Evolutionary conservation across 2,329 filamentous ascomycete genomes (phyloP), one percentile per base, ranked within the genome.

Genomic region (Fusarium sp.): DNA sequence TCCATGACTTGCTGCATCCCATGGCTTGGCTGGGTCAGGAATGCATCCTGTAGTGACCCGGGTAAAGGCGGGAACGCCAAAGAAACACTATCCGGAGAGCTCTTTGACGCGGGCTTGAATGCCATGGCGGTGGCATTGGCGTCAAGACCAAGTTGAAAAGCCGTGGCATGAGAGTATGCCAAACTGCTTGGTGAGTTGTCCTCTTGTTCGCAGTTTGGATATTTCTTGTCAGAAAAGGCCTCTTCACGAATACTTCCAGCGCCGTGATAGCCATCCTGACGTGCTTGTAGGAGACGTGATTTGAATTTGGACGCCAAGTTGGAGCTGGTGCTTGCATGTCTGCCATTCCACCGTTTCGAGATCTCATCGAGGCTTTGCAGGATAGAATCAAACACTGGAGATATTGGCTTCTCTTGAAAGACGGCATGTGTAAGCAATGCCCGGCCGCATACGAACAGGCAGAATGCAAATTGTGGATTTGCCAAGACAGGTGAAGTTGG

Each of bases 251-350:
- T 65, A 16, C 72, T 59, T 1, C 33, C 64, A 1, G 69, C 31
- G 1, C 56, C n/a, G 1, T 58, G 20, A 8, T n/a, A 22, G 2
- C 66, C 71, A 14, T 45, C 54, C 1, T 35, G 47, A 1, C 57
- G 63, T 16, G 71, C 66, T 20, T 65, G 54, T 6, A 57, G 38
- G 3, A 74, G 71, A 2, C 73, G 71, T 10, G 63, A 67, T 8
- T 42, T 65, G 66, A 75, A 75, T 4, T 74, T 72, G 3, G 73
- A 75, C 1, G 73, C 71, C 20, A 75, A 14, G 52, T 74, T 75
- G 4, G 61, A 59, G 14, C 38, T 58, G 0, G 18, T 45, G n/a
- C 54, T 42, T 3, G 29, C 35, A 11, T 66, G 42, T 5, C 45
- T 47, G 5, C 73, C 73, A 18, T 67, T 72, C 73, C 71, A 75